Evolutionary conservation across 768 basidiomycete genomes (phyloP), one percentile per base, ranked within the genome.

Genomic region (Lactarius evosmus): DNA sequence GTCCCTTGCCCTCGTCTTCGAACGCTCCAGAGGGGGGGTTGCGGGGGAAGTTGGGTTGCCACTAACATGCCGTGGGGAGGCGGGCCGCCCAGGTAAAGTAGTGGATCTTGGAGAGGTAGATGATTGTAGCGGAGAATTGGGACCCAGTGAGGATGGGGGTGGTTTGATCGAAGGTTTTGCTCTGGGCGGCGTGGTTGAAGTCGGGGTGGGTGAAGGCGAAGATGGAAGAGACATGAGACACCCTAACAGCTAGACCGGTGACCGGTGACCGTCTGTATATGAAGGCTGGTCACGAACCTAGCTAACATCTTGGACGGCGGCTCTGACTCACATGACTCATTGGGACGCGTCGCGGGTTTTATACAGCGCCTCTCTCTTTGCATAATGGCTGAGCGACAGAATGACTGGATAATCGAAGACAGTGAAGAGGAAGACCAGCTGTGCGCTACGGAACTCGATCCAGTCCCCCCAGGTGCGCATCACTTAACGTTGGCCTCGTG

Each of bases 1-100:
- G 72, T 93, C 91, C 68, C 88, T 80, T 14, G 92, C 92, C 17
- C 86, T 68, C 16, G 72, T 70, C 69, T 74, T 74, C 40, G 70
- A 63, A 46, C 68, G 66, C 38, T 67, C 68, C 1, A 30, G 50
- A 56, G 66, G 49, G n/a, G 66, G 57, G 0, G 57, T 65, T 12
- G 46, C 36, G 12, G 67, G 65, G 8, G 67, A 62, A 19, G 58
- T 19, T 25, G 40, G 1, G 32, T 49, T 41, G 40, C 40, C 29
- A 52, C 27, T 34, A 22, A 36, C 51, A 36, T 50, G 50, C 7
- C 61, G 59, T 46, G 59, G 40, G 7, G 63, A 58, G 17, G 16
- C 22, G 32, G 53, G 33, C 27, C 2, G 12, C 25, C 22, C 46
- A 49, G 57, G 34, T 32, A 40, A 33, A 2, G 58, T 27, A 5